Conservation (phyloP, 2,329 filamentous ascomycete species). For the Fusarium duplospermum region DNA sequence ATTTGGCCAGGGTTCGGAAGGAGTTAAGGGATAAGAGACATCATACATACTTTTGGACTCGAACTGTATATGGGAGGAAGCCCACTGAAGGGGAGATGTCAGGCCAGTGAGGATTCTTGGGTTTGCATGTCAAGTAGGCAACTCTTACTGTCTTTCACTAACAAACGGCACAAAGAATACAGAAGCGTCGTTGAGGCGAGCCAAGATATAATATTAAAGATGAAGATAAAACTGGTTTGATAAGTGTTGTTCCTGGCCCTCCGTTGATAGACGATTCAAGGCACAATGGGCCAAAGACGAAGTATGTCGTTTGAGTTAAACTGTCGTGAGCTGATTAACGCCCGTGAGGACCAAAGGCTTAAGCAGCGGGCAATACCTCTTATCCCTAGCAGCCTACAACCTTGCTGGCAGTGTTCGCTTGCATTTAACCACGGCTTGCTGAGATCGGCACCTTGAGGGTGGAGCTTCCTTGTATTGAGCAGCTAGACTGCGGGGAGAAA, state of each 20-base stretch:
- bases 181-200: neutral
- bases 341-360: too few species aligned
- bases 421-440: too few species aligned
- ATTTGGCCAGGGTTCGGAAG: constrained; percentile 4
- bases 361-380: too few species aligned
- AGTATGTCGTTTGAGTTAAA: neutral
- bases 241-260: neutral
- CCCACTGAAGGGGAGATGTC: neutral
- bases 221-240: neutral
- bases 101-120: neutral
- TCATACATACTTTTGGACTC: constrained; percentile 18
- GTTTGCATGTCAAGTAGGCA: neutral
- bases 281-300: neutral
- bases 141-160: neutral
- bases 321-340: too few species aligned
- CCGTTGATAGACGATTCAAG: neutral
- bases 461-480: too few species aligned
- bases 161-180: neutral
- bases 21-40: constrained; percentile 16
- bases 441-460: too few species aligned
- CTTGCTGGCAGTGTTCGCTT: too few species aligned
- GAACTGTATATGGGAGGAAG: constrained; percentile 14
- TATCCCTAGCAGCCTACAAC: too few species aligned
- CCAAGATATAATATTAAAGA: neutral
- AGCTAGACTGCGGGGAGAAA: too few species aligned